A percentile compares a stretch with the other conserved stretches of the same genome.
Conservation (phyloP, 768 basidiomycete species). For the Leccinum subgranulosum region DNA sequence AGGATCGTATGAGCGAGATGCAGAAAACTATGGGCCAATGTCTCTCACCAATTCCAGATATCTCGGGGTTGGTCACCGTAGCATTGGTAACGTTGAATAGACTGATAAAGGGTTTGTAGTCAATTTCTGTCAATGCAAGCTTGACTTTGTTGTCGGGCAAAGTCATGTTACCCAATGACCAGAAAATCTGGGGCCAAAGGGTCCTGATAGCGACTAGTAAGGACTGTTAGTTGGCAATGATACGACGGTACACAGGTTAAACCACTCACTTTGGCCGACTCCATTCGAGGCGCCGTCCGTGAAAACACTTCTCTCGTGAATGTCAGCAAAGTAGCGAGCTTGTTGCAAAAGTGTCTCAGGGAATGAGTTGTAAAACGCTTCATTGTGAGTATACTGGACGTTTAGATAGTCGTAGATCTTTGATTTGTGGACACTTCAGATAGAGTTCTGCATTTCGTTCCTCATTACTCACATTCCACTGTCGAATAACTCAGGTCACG, state of each 20-base stretch:
- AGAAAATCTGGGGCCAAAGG: constrained; percentile 66
- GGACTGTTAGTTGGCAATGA: neutral
- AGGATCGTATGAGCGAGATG: neutral
- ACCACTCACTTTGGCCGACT: constrained; percentile 69
- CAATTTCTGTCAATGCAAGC: constrained; percentile 69
- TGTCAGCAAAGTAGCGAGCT: constrained; percentile 71
- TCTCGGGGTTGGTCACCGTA: constrained; percentile 52
- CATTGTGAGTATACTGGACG: constrained; percentile 75
- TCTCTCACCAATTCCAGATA: constrained; percentile 61
- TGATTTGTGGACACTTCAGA: neutral
- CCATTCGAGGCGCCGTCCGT: constrained; percentile 53
- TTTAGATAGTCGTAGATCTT: constrained; percentile 78
- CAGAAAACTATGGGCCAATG: neutral
- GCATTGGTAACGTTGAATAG: constrained; percentile 77
- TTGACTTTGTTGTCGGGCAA: constrained; percentile 72
- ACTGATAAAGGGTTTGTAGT: constrained; percentile 88
- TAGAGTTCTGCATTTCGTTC: neutral
- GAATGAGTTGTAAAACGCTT: constrained; percentile 68
- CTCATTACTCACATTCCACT: constrained; percentile 68
- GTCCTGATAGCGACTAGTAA: constrained; percentile 74
- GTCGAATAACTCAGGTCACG: constrained; percentile 12
- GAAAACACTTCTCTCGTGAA: constrained; percentile 75
- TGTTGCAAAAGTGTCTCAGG: constrained; percentile 69
- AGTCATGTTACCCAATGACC: constrained; percentile 71
- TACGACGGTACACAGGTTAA: neutral